These are phyloP conservation scores for Ochetophila trinervis DNA, from an alignment of 306 rosid genomes.

Conservation along the genomic window DNA sequence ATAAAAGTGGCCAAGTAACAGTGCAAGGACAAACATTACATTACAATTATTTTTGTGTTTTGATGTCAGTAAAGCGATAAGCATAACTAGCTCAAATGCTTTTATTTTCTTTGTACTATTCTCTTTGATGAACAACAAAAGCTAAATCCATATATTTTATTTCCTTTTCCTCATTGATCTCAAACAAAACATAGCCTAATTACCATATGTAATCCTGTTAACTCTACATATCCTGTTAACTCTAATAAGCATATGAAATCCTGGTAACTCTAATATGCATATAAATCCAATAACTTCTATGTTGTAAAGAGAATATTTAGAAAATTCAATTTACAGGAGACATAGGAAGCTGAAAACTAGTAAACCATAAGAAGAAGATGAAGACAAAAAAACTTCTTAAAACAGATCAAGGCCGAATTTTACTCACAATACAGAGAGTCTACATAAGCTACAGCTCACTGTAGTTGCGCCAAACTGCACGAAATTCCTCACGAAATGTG, in stretches of 20 bases:
- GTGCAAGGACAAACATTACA: too few species aligned
- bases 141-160: too few species aligned
- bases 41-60: too few species aligned
- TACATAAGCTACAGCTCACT: slow-evolving; percentile 76
- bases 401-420: slow-evolving; percentile 17
- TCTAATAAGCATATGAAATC: not conserved
- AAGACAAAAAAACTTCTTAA: not conserved
- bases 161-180: too few species aligned
- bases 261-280: not conserved
- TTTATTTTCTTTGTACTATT: too few species aligned
- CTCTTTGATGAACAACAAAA: too few species aligned
- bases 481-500: slow-evolving; percentile 98
- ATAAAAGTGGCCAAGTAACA: too few species aligned
- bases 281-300: not conserved
- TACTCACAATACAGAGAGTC: slow-evolving; percentile 48
- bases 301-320: not conserved
- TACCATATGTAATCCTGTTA: not conserved
- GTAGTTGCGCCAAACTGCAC: slow-evolving; percentile 99
- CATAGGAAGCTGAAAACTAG: slow-evolving; percentile 11
- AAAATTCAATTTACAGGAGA: slow-evolving; percentile 3
- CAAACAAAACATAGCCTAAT: not conserved
- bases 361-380: not conserved
- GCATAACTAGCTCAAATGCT: too few species aligned
- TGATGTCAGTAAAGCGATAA: too few species aligned
- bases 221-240: too few species aligned